These are phyloP conservation scores for Grifola frondosa DNA, from an alignment of 1,284 basidiomycete species.

Conservation along the genomic window DNA sequence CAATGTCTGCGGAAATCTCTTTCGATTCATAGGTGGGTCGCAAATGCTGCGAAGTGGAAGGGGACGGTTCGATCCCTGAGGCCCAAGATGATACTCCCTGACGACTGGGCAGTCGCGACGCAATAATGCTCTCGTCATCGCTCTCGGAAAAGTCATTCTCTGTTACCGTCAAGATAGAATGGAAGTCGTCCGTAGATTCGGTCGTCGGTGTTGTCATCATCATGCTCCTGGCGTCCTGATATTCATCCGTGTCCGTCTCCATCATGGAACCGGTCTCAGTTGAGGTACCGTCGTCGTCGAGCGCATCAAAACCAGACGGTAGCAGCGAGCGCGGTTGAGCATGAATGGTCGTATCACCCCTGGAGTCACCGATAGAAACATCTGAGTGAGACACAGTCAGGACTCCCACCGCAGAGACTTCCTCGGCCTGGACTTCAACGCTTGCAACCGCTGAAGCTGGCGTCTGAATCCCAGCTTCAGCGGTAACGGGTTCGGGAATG, in stretches of 20 bases:
- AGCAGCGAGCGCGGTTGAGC: conserved; percentile 31
- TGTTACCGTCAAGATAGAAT: conserved; percentile 70
- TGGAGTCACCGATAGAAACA: conserved; percentile 34
- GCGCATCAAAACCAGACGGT: conserved; percentile 34
- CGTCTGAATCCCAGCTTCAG: conserved; percentile 17
- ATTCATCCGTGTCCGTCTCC: conserved; percentile 75
- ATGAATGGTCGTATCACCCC: conserved; percentile 50
- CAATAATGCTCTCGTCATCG: conserved; percentile 69
- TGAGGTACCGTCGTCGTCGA: conserved; percentile 49
- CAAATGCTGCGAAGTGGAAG: conserved; percentile 11
- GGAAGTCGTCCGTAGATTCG: conserved; percentile 65
- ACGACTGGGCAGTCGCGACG: conserved; percentile 46
- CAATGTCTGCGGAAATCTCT: conserved; percentile 34
- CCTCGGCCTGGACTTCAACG: conserved; percentile 13
- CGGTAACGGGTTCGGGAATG: conserved; percentile 1
- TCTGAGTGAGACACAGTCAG: conserved; percentile 4
- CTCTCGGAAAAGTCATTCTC: conserved; percentile 59
- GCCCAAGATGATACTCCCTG: conserved; percentile 26
- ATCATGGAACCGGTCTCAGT: conserved; percentile 65
- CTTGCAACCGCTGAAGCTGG: background rate
- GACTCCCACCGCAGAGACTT: conserved; percentile 6
- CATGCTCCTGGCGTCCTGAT: conserved; percentile 79
- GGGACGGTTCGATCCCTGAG: conserved; percentile 17
- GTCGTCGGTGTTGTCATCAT: conserved; percentile 59
- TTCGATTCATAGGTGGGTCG: conserved; percentile 41